These are phyloP conservation scores for Dimocarpus longan DNA, from an alignment of 345 rosid genomes.

Conservation along the genomic window DNA sequence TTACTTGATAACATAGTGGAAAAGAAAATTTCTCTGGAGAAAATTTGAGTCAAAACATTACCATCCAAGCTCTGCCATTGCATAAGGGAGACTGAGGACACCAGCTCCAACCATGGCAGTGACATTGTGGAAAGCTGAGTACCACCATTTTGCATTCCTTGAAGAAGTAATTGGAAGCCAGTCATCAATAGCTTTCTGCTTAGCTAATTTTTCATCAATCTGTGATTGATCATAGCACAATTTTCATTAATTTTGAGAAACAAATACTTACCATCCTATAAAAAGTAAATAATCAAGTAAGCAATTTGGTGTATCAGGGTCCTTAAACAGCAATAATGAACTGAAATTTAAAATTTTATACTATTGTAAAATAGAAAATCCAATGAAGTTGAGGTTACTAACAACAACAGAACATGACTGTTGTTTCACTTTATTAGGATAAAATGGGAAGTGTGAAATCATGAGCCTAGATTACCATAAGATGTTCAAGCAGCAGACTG, in stretches of 20 bases:
- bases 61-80: constrained; percentile 86
- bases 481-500: not conserved
- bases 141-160: constrained; percentile 92
- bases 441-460: not conserved
- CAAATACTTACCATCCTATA: not conserved
- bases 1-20: too few relatives aligned
- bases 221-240: constrained; percentile 13
- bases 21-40: too few relatives aligned
- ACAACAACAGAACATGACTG: constrained; percentile 15
- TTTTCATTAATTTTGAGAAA: not conserved
- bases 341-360: not conserved
- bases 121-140: constrained; percentile 85
- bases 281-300: not conserved
- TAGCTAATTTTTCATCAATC: constrained; percentile 35
- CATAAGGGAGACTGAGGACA: constrained; percentile 80
- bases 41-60: constrained; percentile 24
- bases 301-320: not conserved
- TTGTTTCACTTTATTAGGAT: not conserved
- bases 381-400: constrained; percentile 4
- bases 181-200: constrained; percentile 63
- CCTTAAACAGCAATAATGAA: not conserved
- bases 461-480: not conserved
- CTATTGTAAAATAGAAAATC: not conserved
- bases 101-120: constrained; percentile 96
- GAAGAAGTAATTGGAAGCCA: constrained; percentile 82